phyloP scores from a whole-genome alignment of 495 filamentous ascomycete species.

The Neurospora sublineolata region DNA sequence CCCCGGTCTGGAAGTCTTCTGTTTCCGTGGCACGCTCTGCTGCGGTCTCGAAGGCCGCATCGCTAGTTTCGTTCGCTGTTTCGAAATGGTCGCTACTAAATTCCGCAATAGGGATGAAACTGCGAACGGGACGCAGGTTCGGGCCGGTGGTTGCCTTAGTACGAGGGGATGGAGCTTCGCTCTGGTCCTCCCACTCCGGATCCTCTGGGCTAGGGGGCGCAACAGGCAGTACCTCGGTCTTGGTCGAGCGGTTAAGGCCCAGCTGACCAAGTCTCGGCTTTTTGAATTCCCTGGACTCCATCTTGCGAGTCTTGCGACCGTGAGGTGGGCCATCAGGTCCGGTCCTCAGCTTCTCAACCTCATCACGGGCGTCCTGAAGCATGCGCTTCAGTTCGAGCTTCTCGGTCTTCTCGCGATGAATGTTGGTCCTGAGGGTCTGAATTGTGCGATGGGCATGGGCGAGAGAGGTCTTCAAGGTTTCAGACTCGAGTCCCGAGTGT shows the following conservation, averaged over 20 bases:
- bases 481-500: constrained; percentile 80
- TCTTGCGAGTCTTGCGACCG: constrained; percentile 60
- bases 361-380: constrained; percentile 90
- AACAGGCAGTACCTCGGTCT: constrained; percentile 56
- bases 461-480: constrained; percentile 86
- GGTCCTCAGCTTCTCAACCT: constrained; percentile 65
- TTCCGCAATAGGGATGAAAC: constrained; percentile 19
- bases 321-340: constrained; percentile 48
- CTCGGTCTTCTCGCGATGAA: constrained; percentile 95
- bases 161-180: constrained; percentile 24
- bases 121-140: constrained; percentile 2
- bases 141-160: constrained; percentile 8
- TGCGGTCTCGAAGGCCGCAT: constrained; percentile 77
- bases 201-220: constrained; percentile 34
- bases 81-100: constrained; percentile 57
- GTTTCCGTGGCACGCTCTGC: constrained; percentile 77
- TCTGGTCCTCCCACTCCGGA: constrained; percentile 80
- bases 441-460: constrained; percentile 95
- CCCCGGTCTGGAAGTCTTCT: constrained; percentile 86
- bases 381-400: constrained; percentile 92
- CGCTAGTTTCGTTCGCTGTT: constrained; percentile 73
- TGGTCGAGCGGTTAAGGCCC: constrained; percentile 62
- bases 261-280: constrained; percentile 69
- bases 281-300: constrained; percentile 59
- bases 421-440: constrained; percentile 82